Conservation (phyloP, 306 rosid genomes). For the Oxytropis ochrocephala region DNA sequence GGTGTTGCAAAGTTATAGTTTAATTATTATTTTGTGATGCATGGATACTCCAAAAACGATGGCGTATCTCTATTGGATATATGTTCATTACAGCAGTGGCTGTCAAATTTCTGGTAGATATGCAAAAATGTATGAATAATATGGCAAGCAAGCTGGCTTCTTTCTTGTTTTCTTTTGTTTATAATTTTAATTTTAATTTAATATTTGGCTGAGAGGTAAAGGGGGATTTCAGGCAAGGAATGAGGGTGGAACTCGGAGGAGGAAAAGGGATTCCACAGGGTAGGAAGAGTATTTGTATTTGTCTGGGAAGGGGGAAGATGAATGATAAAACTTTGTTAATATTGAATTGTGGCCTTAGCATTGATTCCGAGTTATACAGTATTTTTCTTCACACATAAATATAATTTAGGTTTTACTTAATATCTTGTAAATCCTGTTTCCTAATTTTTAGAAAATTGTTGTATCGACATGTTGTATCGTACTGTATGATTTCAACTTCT, state of each 20-base stretch:
- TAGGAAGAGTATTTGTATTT: background rate
- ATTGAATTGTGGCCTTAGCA: background rate
- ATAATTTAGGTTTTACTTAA: background rate
- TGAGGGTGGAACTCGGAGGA: background rate
- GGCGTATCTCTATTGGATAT: background rate
- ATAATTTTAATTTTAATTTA: background rate
- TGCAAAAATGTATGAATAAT: background rate
- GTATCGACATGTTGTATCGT: background rate
- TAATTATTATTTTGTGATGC: constrained; percentile 5
- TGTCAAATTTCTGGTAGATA: background rate
- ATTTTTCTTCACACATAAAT: background rate
- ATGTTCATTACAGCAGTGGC: background rate
- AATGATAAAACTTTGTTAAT: background rate
- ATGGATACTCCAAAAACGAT: background rate
- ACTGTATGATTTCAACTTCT: background rate
- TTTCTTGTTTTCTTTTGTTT: background rate
- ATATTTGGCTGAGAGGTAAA: background rate
- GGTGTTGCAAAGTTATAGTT: background rate
- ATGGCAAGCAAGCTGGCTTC: background rate
- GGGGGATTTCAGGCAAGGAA: constrained; percentile 5
- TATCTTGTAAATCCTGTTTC: background rate
- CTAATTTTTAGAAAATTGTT: background rate
- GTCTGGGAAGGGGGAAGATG: background rate
- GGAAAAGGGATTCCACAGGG: background rate
- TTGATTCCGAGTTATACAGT: background rate